Evolutionary conservation across 2,329 filamentous ascomycete species (phyloP), one percentile per base, ranked within the genome.

Genomic region (Kalaharituber pfeilii): DNA sequence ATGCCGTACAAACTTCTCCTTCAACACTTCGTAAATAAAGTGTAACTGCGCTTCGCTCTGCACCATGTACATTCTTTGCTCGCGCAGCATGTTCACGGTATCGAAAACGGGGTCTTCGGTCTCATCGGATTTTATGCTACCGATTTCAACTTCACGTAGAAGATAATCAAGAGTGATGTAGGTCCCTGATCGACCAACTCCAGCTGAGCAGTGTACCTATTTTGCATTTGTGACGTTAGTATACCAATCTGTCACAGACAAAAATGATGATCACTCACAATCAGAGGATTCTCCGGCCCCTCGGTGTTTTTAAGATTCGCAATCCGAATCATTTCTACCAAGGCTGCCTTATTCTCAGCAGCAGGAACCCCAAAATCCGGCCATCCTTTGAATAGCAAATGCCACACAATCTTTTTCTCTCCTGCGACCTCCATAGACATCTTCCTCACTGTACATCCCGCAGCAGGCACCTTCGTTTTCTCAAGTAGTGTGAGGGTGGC

Each of bases 121-220:
- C 9, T 73, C 69, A 8, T 71, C 68, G 7, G 69, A 60, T 27
- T 64, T 57, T 20, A 94, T 69, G 22, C 80, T 75, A 50, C 87
- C 89, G 5, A 80, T 76, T 25, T 85, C 80, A 8, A 96, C 74
- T 68, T 95, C 86, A 30, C 81, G 76, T 59, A 94, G 75, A 25
- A 98, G 77, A 67, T 93, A 86, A 68, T 96, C 91, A n/a, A 98
- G 76, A 1, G 86, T 84, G 64, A 98, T 94, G 66, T 96, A 98
- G 0, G 91, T 96, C 29, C 91, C 91, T 6, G 85, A 94, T 53
- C 91, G 80, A 11, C 91, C 91, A 13, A 98, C 89, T 36, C 91
- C 91, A 6, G 91, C 91, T 65, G 47, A 50, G 26, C 73, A 75
- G 56, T 75, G 73, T 1, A 75, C 69, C 57, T 57, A 39, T n/a